Evolutionary conservation across 176 grass and related monocot genomes (phyloP), one percentile per base, ranked within the genome.

Genomic region (Sorghum bicolor): DNA sequence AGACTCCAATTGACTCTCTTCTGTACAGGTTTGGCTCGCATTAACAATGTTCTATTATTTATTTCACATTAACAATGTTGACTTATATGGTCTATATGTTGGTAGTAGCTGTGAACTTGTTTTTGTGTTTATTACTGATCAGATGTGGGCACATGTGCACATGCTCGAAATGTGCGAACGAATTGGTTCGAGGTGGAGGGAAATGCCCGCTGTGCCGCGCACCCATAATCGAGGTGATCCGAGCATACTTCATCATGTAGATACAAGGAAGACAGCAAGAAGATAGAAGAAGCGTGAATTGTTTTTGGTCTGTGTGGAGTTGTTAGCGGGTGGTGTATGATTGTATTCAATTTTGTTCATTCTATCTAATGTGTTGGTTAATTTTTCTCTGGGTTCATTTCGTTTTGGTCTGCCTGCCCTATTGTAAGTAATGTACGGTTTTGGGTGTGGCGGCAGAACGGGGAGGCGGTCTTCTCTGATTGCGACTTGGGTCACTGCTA

Each of bases 81-180:
- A 30, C 4, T 30, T 14, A 25, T 70, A 44, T n/a, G n/a, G 39
- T 15, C 11, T 64, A 30, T 64, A 64, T 44, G 26, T 12, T 34
- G 48, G 63, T 32, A 26, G n/a, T 86, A 67, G 73, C 16, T 40
- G 32, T 17, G 29, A 38, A 50, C 71, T 44, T 64, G 20, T 78
- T 77, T 75, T 17, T 28, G 72, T 53, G n/a, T 74, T 58, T n/a
- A 78, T 58, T n/a, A 85, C 66, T 48, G 37, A 55, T 76, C 81
- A 99, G 96, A 91, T 99, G 96, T 38, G 96, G 96, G 68, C 96
- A 99, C 87, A 99, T 99, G 96, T 99, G 96, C 78, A 99, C 96
- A 25, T 99, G 96, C 65, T 91, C 89, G 10, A 96, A 94, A 86
- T 99, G 96, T 25, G 96, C 96, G 0, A 94, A 99, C 19, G 96